These are phyloP conservation scores for Eleusine coracana DNA, from an alignment of 176 grass and related monocot genomes.

Conservation along the genomic window DNA sequence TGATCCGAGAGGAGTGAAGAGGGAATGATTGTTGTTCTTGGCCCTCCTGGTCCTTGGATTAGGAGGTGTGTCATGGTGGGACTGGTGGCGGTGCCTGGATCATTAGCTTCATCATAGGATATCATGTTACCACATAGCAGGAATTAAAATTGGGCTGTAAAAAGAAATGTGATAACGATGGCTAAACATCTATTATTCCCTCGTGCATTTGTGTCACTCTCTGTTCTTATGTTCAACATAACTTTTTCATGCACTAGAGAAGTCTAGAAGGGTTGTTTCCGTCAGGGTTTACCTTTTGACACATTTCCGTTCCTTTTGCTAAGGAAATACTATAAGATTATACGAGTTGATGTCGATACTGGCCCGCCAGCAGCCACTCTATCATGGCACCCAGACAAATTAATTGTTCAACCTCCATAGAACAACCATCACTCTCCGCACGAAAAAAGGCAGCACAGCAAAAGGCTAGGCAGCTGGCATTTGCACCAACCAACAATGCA, in stretches of 20 bases:
- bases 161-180: neutral
- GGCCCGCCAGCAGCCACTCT: neutral
- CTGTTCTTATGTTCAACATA: neutral
- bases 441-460: neutral
- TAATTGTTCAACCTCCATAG: conserved; percentile 36
- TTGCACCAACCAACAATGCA: conserved; percentile 38
- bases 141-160: neutral
- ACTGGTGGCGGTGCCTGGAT: neutral
- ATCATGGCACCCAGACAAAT: conserved; percentile 24
- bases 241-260: neutral
- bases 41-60: neutral
- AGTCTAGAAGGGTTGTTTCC: neutral
- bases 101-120: neutral
- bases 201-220: neutral
- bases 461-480: conserved; percentile 29
- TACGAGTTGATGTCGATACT: neutral
- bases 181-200: neutral
- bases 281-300: neutral
- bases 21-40: neutral
- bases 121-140: neutral
- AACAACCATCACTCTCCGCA: conserved; percentile 11
- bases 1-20: neutral
- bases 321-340: neutral
- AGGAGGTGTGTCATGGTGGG: neutral
- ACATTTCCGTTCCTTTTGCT: neutral